These are phyloP conservation scores for Tricholoma matsutake DNA, from an alignment of 768 basidiomycete genomes.

Conservation along the genomic window DNA sequence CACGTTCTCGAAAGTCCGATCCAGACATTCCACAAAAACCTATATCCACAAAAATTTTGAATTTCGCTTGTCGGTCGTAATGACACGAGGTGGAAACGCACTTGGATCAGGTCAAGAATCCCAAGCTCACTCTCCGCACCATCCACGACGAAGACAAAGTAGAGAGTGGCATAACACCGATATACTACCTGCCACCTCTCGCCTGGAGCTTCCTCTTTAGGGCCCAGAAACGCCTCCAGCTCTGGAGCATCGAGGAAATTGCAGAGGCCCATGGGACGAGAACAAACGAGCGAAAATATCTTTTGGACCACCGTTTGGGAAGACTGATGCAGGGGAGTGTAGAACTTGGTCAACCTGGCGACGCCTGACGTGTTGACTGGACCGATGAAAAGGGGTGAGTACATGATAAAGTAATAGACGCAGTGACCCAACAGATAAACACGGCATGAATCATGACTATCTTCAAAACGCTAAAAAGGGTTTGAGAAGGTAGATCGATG, in stretches of 20 bases:
- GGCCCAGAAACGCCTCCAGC: conserved; percentile 70
- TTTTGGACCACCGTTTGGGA: conserved; percentile 73
- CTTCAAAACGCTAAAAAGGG: background rate
- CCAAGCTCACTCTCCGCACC: conserved; percentile 96
- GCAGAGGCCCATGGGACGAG: conserved; percentile 80
- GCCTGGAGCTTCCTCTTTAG: conserved; percentile 43
- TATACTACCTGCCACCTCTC: conserved; percentile 88
- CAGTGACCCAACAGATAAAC: conserved; percentile 65
- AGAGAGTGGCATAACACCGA: conserved; percentile 92
- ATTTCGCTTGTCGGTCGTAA: background rate
- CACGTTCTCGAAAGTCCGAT: conserved; percentile 95
- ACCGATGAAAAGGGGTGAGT: conserved; percentile 2
- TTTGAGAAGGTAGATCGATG: background rate
- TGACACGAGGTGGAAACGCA: conserved; percentile 31
- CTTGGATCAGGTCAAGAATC: conserved; percentile 94
- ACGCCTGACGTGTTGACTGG: conserved; percentile 92
- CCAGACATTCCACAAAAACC: conserved; percentile 98
- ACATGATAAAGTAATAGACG: background rate
- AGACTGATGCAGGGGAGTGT: conserved; percentile 70
- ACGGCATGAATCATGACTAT: conserved; percentile 77
- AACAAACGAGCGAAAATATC: conserved; percentile 86
- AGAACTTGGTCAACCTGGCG: conserved; percentile 84
- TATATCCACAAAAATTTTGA: conserved; percentile 24
- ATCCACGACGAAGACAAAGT: conserved; percentile 97
- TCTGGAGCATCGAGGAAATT: conserved; percentile 96